Evolutionary conservation across 805 yeast species (phyloP).

Genomic region (Suhomyces canberraensis): DNA sequence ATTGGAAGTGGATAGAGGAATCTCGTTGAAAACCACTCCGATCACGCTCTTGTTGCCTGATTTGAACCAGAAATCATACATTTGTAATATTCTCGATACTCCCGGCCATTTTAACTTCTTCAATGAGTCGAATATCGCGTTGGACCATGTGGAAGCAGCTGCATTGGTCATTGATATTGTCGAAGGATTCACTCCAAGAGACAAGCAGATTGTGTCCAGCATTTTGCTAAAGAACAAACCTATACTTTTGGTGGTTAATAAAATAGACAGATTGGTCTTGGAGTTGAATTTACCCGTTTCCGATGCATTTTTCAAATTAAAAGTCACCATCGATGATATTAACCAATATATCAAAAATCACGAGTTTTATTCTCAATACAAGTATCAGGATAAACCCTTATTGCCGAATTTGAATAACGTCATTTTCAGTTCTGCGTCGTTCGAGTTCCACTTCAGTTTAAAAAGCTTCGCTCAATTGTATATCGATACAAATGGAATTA

Average conservation of each 20-base stretch:
- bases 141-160: conserved; percentile 61
- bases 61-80: conserved; percentile 48
- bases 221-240: conserved; percentile 50
- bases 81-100: conserved; percentile 69
- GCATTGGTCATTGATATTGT: conserved; percentile 76
- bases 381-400: conserved; percentile 24
- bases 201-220: conserved; percentile 46
- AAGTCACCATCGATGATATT: conserved; percentile 58
- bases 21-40: conserved; percentile 62
- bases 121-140: conserved; percentile 65
- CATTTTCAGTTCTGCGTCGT: conserved; percentile 66
- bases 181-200: conserved; percentile 72
- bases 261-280: conserved; percentile 78
- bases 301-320: conserved; percentile 70
- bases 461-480: conserved; percentile 59
- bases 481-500: conserved; percentile 16
- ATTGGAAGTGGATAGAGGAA: conserved; percentile 67
- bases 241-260: conserved; percentile 65
- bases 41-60: conserved; percentile 59
- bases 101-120: conserved; percentile 90
- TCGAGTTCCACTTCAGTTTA: conserved; percentile 64
- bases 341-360: conserved; percentile 48
- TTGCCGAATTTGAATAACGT: conserved; percentile 70
- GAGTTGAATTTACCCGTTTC: conserved; percentile 74
- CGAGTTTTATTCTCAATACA: conserved; percentile 23